These are phyloP conservation scores for Pestalotiopsis sp. DNA, from an alignment of 2,329 filamentous ascomycete genomes.

Conservation along the genomic window DNA sequence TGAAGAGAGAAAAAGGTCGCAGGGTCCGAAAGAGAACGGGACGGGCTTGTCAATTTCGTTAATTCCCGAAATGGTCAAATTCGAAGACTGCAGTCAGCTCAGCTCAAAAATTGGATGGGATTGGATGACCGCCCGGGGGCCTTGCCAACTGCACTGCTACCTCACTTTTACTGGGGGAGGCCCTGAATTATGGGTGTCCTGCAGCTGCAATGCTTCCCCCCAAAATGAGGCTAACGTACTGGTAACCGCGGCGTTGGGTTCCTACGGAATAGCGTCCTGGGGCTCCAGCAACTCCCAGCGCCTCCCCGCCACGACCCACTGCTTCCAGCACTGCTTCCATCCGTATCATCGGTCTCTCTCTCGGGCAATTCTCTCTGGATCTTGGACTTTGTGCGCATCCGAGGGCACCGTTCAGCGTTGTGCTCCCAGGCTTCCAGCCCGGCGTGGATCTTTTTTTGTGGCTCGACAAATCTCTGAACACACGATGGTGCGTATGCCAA, in stretches of 20 bases:
- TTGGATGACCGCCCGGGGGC: background rate
- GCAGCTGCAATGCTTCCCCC: no score
- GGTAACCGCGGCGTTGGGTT: slow-evolving; percentile 2
- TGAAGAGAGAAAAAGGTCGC: background rate
- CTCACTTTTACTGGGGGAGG: no score
- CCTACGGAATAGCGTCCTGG: background rate
- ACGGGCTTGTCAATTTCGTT: background rate
- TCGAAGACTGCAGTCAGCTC: background rate
- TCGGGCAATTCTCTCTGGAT: background rate
- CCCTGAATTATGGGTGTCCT: no score
- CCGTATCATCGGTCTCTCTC: background rate
- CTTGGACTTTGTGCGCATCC: background rate
- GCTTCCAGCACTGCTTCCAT: background rate
- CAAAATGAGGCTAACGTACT: background rate
- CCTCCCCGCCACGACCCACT: background rate
- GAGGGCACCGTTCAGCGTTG: background rate
- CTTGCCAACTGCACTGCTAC: background rate
- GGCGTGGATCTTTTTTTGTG: no score
- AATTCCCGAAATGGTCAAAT: background rate
- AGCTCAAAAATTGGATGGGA: background rate
- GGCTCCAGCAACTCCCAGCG: background rate
- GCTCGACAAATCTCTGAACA: no score
- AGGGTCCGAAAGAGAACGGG: background rate
- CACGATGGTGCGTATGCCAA: background rate
- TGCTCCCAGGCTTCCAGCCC: background rate